Base-by-base conservation (phyloP, 169 alveolate genomes). In the Eimeria zaria region DNA sequence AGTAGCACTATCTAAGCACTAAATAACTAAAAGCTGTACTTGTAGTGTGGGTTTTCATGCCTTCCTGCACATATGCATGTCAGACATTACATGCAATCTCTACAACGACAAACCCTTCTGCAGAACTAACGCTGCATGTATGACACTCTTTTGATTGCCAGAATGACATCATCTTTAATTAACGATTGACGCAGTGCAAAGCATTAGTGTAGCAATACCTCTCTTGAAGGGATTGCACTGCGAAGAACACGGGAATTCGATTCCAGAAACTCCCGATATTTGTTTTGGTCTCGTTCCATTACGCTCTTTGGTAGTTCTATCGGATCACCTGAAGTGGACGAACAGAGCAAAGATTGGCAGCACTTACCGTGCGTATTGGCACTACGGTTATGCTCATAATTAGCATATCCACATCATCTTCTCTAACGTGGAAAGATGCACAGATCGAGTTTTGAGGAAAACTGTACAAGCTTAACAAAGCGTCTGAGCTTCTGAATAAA, bases 261-360 rank as follows among this genome's bases (percentile, higher is more conserved):
- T n/a, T 85, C 93, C 62, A 60, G 44, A 39, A 62, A 20, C 71
- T 85, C 80, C 18, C 69, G 18, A 58, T 85, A 58, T 85, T 85
- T 85, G 60, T 36, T 85, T 53, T 85, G 93, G 46, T 27, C 80
- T 7, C 80, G 64, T 58, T 85, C 93, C 20, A 60, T 39, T 12
- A 85, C 62, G 44, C 33, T 85, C 48, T 58, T 58, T 5, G 93
- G 93, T 0, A 27, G 62, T 11, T 85, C 81, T 62, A 85, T 62
- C 39, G 93, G 80, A 30, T 69, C 93, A n/a, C 93, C 93, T 85
- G 81, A 30, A 85, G 33, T 20, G n/a, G 46, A 55, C 36, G 55
- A 53, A 55, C 67, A 83, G 48, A 78, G 30, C 48, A 33, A 0
- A 33, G 48, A n/a, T 7, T 12, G 30, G 51, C 80, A 16, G 30